Base-by-base conservation (phyloP, 768 basidiomycete species). In the Suillus brevipes region DNA sequence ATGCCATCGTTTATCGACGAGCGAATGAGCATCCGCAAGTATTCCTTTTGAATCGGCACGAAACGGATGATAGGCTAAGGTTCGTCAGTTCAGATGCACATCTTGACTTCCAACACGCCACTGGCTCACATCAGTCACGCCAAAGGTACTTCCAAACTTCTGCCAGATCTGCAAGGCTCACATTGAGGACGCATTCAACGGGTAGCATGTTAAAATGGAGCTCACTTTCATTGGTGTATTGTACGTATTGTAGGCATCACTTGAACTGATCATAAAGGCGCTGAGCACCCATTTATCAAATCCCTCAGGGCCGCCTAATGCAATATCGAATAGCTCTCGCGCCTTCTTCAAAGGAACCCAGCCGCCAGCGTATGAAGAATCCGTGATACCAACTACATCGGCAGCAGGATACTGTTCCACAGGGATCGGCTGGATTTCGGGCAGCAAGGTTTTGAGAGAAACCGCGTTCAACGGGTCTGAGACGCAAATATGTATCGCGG, bases 1-100 rank as follows among this genome's bases (percentile, higher is more conserved):
- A 83, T 79, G 2, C 83, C 82, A 64, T 84, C 83, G 4, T 74
- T 77, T 38, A 84, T 74, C 4, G 78, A 80, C 40, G 78, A 74
- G 43, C 74, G 62, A 66, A 84, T 67, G 68, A 82, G 80, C 61
- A 78, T 69, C 16, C 63, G 67, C 18, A 71, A 57, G 42, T 72
- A 62, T 23, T 61, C 62, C 43, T 57, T 63, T 43, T 66, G 69
- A 37, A 73, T 66, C 16, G 71, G 71, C 62, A 73, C 59, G 36
- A 68, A 73, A 65, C 71, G 70, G 42, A 71, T 66, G 14, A 71
- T 63, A 71, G 74, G 56, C 83, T 70, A 64, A 78, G 80, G 43
- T 71, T 67, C 23, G 28, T 36, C 14, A 63, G 53, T 37, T 14
- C 60, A 28, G 66, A 59, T 64, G 67, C 80, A 37, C 62, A 62